Conservation (phyloP, 257 asterid genomes). For the Cynanchum wilfordii region DNA sequence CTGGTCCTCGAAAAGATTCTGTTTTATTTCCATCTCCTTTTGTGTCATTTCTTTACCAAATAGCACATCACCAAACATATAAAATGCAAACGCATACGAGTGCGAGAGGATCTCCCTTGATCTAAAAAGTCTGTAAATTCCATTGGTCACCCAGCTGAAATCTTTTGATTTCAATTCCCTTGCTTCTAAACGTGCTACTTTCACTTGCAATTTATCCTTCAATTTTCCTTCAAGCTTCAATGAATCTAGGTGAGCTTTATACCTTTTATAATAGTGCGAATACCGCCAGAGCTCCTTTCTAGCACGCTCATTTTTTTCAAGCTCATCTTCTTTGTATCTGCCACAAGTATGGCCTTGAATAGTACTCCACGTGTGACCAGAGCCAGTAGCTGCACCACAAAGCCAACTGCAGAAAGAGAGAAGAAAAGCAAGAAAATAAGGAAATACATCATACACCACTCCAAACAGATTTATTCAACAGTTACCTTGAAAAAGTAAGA, state of each 20-base stretch:
- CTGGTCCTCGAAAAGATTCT: conserved; percentile 56
- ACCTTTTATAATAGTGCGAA: conserved; percentile 39
- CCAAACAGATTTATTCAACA: neutral
- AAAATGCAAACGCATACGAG: conserved; percentile 54
- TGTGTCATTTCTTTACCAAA: conserved; percentile 30
- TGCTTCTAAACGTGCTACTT: conserved; percentile 22
- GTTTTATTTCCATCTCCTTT: conserved; percentile 40
- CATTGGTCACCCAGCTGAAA: conserved; percentile 43
- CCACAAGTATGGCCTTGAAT: conserved; percentile 47
- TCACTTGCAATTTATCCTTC: conserved; percentile 24
- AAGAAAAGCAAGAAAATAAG: neutral
- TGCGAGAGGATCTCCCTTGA: conserved; percentile 37
- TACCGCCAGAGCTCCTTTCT: conserved; percentile 33
- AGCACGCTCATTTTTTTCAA: conserved; percentile 16
- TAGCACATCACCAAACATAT: conserved; percentile 47
- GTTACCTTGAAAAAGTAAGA: neutral
- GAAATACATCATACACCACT: neutral
- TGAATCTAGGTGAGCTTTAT: conserved; percentile 45
- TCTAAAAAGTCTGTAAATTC: conserved; percentile 34
- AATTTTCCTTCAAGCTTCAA: conserved; percentile 33
- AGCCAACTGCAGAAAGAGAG: conserved; percentile 41
- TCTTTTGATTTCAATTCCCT: conserved; percentile 23
- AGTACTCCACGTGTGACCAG: conserved; percentile 22
- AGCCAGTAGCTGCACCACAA: conserved; percentile 55
- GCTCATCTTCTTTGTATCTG: conserved; percentile 28